Conservation (phyloP, 768 basidiomycete genomes). For the Guyanaporus albipodus region DNA sequence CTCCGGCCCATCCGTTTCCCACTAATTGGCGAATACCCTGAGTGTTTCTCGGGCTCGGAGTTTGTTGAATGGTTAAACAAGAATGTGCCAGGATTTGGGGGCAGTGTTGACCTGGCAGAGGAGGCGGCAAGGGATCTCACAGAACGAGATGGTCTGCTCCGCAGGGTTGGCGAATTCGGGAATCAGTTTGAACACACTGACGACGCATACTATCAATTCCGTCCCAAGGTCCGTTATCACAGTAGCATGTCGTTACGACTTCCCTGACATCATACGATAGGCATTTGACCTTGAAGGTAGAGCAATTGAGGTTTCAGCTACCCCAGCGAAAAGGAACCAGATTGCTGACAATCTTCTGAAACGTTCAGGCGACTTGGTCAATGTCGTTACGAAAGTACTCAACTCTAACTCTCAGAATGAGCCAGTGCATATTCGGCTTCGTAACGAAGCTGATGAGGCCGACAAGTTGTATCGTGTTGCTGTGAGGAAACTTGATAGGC, state of each 20-base stretch:
- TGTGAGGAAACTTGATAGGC: conserved; percentile 79
- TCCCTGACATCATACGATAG: conserved; percentile 17
- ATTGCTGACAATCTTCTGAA: conserved; percentile 59
- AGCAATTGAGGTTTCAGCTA: conserved; percentile 17
- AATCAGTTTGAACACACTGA: conserved; percentile 76
- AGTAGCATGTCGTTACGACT: conserved; percentile 18
- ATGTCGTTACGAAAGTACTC: conserved; percentile 69
- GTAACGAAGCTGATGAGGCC: conserved; percentile 77
- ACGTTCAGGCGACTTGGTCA: conserved; percentile 65
- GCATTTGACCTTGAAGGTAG: conserved; percentile 31
- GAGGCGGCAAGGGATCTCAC: conserved; percentile 57
- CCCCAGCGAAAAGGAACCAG: conserved; percentile 30
- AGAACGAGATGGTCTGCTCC: conserved; percentile 51
- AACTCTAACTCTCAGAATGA: conserved; percentile 47
- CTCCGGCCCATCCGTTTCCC: conserved; percentile 72
- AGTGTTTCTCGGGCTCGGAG: conserved; percentile 87
- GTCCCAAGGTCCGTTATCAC: conserved; percentile 56
- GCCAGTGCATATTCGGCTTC: conserved; percentile 63
- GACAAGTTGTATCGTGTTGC: conserved; percentile 76
- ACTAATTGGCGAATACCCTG: conserved; percentile 77
- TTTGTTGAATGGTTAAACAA: conserved; percentile 80
- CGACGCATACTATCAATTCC: conserved; percentile 82
- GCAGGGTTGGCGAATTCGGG: conserved; percentile 79
- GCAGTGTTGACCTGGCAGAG: conserved; percentile 74
- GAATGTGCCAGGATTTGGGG: conserved; percentile 74